These are phyloP conservation scores for Trichoderma brevicompactum DNA, from an alignment of 2,329 filamentous ascomycete species.

Conservation along the genomic window DNA sequence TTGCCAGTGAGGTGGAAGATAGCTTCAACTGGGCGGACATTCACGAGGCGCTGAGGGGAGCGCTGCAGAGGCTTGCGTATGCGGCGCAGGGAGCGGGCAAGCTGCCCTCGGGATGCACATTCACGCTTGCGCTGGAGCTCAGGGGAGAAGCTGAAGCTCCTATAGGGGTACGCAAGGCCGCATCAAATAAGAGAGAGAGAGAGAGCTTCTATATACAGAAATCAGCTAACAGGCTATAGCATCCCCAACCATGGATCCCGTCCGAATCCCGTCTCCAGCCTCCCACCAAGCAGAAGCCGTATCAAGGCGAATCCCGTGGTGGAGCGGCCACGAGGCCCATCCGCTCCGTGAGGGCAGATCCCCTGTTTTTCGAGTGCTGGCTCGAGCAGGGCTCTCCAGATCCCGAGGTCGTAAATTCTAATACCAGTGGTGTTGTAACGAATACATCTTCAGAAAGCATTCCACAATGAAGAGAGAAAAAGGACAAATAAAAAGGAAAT, in stretches of 20 bases:
- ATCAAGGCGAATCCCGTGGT: constrained; percentile 39
- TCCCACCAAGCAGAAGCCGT: constrained; percentile 37
- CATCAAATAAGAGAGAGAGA: background rate
- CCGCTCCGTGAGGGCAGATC: constrained; percentile 59
- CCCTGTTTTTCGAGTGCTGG: constrained; percentile 70
- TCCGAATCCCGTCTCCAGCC: constrained; percentile 54
- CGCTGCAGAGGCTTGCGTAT: constrained; percentile 65
- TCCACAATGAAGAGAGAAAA: background rate
- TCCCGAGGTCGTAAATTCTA: background rate
- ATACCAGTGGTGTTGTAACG: background rate
- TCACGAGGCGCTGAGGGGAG: constrained; percentile 72
- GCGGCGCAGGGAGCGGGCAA: constrained; percentile 60
- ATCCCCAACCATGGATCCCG: constrained; percentile 66
- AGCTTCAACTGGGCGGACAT: constrained; percentile 62
- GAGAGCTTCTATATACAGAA: background rate
- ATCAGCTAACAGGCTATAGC: constrained; percentile 40
- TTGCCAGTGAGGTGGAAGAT: constrained; percentile 35
- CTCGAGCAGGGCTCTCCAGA: constrained; percentile 49
- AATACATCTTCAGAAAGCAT: background rate
- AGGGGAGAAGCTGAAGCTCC: constrained; percentile 63
- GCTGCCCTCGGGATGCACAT: constrained; percentile 69
- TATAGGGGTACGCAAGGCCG: constrained; percentile 54
- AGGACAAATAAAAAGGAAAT: background rate
- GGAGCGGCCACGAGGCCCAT: constrained; percentile 54
- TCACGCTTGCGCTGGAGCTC: constrained; percentile 76